phyloP scores from a whole-genome alignment of 1,139 yeast genomes.

The Pichia sp. region DNA sequence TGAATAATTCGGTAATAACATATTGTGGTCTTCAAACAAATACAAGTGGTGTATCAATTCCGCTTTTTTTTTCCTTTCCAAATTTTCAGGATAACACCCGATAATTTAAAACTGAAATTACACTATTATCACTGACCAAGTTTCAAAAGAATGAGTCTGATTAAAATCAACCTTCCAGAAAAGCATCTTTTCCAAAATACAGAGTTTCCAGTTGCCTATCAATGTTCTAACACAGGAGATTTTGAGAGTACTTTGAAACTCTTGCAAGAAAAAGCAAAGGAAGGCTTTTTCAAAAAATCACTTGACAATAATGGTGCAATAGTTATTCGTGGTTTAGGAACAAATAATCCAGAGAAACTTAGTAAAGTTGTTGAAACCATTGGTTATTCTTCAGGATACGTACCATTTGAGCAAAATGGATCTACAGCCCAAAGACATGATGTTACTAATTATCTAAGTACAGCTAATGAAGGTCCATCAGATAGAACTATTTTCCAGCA shows the following conservation, averaged over 20 bases:
- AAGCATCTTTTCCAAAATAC: slow-evolving; percentile 15
- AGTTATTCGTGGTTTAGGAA: slow-evolving; percentile 21
- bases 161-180: slow-evolving; percentile 13
- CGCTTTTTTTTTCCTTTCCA: too few relatives aligned
- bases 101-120: too few relatives aligned
- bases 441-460: slow-evolving; percentile 23
- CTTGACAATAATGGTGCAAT: slow-evolving; percentile 27
- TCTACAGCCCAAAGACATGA: slow-evolving; percentile 26
- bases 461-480: slow-evolving; percentile 30
- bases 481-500: slow-evolving; percentile 25
- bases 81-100: too few relatives aligned
- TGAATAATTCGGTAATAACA: too few relatives aligned
- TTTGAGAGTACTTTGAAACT: slow-evolving; percentile 1
- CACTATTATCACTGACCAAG: not conserved
- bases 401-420: slow-evolving; percentile 28
- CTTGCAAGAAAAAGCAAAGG: slow-evolving; percentile 15
- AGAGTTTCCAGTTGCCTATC: slow-evolving; percentile 20
- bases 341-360: slow-evolving; percentile 23
- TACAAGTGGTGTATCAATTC: too few relatives aligned
- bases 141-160: not conserved
- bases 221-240: slow-evolving; percentile 1
- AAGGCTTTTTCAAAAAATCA: slow-evolving; percentile 21
- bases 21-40: too few relatives aligned
- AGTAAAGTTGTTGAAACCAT: slow-evolving; percentile 22
- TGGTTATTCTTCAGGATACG: slow-evolving; percentile 20